These are phyloP conservation scores for Penicillium sp. DNA, from an alignment of 2,329 filamentous ascomycete species.

Conservation along the genomic window DNA sequence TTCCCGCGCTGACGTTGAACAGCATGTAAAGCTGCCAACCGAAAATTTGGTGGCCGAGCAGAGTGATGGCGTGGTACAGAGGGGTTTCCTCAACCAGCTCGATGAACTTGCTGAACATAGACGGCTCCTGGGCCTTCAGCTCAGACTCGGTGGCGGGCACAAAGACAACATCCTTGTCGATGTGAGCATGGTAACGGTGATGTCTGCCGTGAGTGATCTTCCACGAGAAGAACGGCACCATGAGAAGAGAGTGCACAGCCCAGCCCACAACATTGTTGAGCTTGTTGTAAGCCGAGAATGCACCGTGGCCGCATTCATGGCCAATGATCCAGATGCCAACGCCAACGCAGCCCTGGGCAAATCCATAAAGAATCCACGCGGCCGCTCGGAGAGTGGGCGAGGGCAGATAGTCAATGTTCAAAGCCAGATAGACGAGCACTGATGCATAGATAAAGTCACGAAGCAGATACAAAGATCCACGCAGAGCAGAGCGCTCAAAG, in stretches of 20 bases:
- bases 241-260: constrained; percentile 60
- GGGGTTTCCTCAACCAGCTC: constrained; percentile 58
- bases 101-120: constrained; percentile 50
- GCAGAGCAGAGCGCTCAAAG: constrained; percentile 16
- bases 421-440: constrained; percentile 12
- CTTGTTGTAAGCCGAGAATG: constrained; percentile 56
- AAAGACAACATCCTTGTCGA: constrained; percentile 65
- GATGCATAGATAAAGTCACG: constrained; percentile 17
- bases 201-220: constrained; percentile 67
- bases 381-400: constrained; percentile 6
- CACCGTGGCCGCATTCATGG: constrained; percentile 69
- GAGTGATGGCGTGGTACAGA: constrained; percentile 49
- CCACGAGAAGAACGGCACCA: constrained; percentile 72
- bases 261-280: constrained; percentile 64
- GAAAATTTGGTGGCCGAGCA: constrained; percentile 60
- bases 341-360: constrained; percentile 19
- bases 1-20: constrained; percentile 54
- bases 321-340: constrained; percentile 23
- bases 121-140: constrained; percentile 36
- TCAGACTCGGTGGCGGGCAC: constrained; percentile 50
- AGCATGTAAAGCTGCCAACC: constrained; percentile 65
- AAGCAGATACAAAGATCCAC: constrained; percentile 14
- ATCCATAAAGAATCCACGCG: constrained; percentile 16
- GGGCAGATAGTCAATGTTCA: constrained; percentile 16
- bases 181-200: constrained; percentile 65